These are phyloP conservation scores for Coniochaeta prunicola DNA, from an alignment of 2,329 filamentous ascomycete species.

Conservation along the genomic window DNA sequence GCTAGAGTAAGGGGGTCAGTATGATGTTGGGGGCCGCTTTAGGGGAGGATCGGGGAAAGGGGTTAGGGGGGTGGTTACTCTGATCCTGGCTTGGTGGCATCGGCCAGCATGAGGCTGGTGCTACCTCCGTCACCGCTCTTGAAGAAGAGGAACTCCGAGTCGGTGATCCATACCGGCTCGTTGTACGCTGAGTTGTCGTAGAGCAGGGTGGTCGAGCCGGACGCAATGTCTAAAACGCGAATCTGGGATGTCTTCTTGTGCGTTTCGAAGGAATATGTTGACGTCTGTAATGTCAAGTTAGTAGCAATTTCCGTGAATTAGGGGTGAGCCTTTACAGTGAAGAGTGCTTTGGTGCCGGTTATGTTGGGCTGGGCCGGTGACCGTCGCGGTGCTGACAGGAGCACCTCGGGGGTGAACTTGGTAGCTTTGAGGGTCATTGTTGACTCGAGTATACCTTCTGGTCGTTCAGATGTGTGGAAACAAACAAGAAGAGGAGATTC, in stretches of 20 bases:
- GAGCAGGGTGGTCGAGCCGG: constrained; percentile 57
- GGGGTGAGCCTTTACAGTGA: constrained; percentile 40
- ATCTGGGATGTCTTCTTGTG: constrained; percentile 65
- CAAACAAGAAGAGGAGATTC: neutral
- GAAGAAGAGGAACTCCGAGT: constrained; percentile 53
- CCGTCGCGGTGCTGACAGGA: constrained; percentile 69
- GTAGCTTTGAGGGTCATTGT: constrained; percentile 64
- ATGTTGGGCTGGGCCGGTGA: constrained; percentile 64
- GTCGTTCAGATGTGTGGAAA: neutral
- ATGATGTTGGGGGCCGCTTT: neutral
- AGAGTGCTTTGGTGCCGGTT: constrained; percentile 57
- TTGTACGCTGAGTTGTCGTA: constrained; percentile 57
- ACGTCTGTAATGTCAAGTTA: constrained; percentile 38
- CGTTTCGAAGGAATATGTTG: constrained; percentile 72
- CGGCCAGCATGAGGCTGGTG: constrained; percentile 37
- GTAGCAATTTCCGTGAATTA: constrained; percentile 10
- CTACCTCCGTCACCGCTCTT: constrained; percentile 37
- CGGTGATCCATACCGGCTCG: constrained; percentile 71
- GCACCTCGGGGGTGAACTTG: constrained; percentile 69
- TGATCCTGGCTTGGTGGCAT: constrained; percentile 22
- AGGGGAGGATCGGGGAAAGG: neutral
- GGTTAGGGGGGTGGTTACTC: neutral
- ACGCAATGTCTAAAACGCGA: constrained; percentile 59
- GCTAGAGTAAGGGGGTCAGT: constrained; percentile 15
- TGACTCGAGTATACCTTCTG: constrained; percentile 4